Base-by-base conservation (phyloP, 1,139 yeast species). In the Pichia kudriavzevii region DNA sequence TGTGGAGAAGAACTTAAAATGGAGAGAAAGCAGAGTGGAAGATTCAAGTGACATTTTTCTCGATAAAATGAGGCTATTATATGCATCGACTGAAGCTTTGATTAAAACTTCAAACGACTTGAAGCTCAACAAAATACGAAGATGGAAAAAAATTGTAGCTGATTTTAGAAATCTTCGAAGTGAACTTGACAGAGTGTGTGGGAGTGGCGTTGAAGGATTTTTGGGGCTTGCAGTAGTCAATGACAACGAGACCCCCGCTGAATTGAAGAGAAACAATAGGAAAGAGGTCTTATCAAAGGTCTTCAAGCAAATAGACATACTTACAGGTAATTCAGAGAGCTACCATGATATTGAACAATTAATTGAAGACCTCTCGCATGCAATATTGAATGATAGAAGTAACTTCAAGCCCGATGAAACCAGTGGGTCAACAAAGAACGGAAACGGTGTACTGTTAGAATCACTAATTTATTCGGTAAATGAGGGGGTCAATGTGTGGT, bases 111-210 rank as follows among this genome's bases (percentile, higher is more conserved):
- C 73, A n/a, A 53, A 56, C 10, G 55, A 52, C 20, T 49, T 75
- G 7, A 40, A 69, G 8, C 56, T 54, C 10, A 62, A 56, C 13
- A 60, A 60, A 36, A 56, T 77, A 5, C 53, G 58, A n/a, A 52
- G 48, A 17, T 79, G 87, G 87, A 69, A 72, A 60, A 66, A 59
- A 30, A 40, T 66, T 4, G 46, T 41, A 12, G 45, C 46, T 8
- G 48, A 47, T 14, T 24, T 54, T 12, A 40, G 40, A 23, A 33
- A 27, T 4, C 33, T 52, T 5, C 42, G 49, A 16, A 40, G 37
- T 24, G 59, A 55, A 30, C 35, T 56, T 9, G 20, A 36, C 11
- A 38, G 41, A 22, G 20, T 40, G 28, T 38, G 34, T 4, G 39
- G 39, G 4, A 22, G 35, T 32, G 35, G 38, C 9, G 40, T 39